Base-by-base conservation (phyloP, 176 grass and related monocot species). In the Puya raimondii region DNA sequence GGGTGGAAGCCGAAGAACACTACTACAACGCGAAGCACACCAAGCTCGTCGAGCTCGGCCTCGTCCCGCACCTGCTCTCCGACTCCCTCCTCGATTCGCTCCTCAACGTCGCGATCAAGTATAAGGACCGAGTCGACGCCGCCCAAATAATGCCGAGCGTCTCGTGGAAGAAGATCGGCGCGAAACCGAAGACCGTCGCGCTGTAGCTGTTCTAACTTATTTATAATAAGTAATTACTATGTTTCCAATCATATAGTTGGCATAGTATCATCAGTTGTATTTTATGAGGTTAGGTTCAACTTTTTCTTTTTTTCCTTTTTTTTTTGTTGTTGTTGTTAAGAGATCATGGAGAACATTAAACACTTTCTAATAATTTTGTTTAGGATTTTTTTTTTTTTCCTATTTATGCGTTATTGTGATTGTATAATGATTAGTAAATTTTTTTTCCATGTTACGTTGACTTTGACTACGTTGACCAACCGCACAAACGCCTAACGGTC, bases 1-100 rank as follows among this genome's bases (percentile, higher is more conserved):
- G 92, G 15, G 88, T 96, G 0, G 92, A 96, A 67, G 92, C 92
- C 0, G 92, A 96, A 82, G 88, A 96, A 52, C 91, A 88, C 78
- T 96, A 91, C 80, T 91, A 89, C 88, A 87, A 91, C 6, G 88
- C 88, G 53, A 96, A 91, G 63, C 92, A 91, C 73, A 89, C 88
- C 2, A 89, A 87, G 70, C 84, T 96, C 15, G 76, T 91, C 6
- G 88, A 91, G 72, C 72, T 96, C 4, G 91, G 91, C 51, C 63
- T 91, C 23, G 56, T 71, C 47, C 88, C 91, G 18, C 88, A 96
- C 80, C 68, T 91, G 75, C 83, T 96, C 20, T 96, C 88, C 0
- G 85, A 96, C 72, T 96, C 92, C 0, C 80, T 91, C 29, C 84
- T 91, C 12, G 92, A 96, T 71, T 91, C 92, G 1, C 64, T 97